phyloP scores from a whole-genome alignment of 1,284 basidiomycete species.

The Rhizoctonia solani region DNA sequence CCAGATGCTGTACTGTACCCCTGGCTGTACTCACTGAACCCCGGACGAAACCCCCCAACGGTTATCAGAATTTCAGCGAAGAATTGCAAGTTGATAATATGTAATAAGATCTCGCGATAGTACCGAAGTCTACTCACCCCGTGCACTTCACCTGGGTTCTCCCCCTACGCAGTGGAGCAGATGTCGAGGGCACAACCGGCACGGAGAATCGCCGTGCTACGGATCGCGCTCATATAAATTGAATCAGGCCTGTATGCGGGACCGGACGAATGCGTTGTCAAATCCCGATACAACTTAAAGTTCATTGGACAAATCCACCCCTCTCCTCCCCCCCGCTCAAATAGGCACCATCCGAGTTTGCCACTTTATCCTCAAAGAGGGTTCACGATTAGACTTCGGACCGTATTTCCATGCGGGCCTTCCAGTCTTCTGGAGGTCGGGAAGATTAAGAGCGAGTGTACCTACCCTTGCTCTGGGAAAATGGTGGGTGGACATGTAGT shows the following conservation, averaged over 20 bases:
- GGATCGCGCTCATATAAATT: not conserved
- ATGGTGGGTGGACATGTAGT: not conserved
- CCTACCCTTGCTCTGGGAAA: not conserved
- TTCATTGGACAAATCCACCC: not conserved
- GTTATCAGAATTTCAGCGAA: not conserved
- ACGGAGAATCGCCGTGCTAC: not conserved
- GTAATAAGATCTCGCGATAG: conserved; percentile 4
- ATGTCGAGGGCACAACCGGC: not conserved
- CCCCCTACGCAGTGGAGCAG: conserved; percentile 1
- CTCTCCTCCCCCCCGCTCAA: not conserved
- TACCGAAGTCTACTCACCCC: not conserved
- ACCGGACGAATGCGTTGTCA: not conserved
- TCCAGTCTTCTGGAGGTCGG: not conserved
- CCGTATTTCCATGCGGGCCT: conserved; percentile 17
- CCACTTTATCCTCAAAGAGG: not conserved
- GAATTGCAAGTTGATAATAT: not conserved
- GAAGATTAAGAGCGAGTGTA: not conserved
- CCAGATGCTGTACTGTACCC: not conserved
- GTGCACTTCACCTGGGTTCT: not conserved
- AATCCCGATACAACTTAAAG: not conserved
- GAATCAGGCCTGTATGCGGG: not conserved
- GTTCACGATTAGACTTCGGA: not conserved
- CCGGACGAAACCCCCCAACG: too few relatives aligned
- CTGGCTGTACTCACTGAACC: too few relatives aligned
- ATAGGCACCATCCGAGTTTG: not conserved